Conservation (phyloP, 2,329 filamentous ascomycete species). For the Aspergillus jensenii region DNA sequence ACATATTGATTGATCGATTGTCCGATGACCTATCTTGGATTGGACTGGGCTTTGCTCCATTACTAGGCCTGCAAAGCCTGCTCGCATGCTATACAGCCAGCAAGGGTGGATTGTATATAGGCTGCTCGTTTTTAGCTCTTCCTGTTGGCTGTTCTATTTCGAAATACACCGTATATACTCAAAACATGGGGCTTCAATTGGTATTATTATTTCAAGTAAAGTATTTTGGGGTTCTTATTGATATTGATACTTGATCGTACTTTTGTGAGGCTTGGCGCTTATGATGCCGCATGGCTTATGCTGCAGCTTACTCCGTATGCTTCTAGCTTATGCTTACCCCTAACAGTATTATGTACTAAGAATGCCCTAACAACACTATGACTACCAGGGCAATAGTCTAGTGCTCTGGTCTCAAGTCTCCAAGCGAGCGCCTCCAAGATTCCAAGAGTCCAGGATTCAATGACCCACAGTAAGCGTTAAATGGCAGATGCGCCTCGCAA, state of each 20-base stretch:
- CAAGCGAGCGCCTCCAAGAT: too few relatives aligned
- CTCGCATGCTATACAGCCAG: not conserved
- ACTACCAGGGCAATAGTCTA: too few relatives aligned
- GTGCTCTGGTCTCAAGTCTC: too few relatives aligned
- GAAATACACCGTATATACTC: not conserved
- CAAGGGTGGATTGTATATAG: not conserved
- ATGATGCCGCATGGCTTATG: not conserved
- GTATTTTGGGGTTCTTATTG: not conserved
- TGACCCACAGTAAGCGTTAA: too few relatives aligned
- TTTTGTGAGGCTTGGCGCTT: not conserved
- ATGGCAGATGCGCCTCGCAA: too few relatives aligned
- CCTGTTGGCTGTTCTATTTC: not conserved
- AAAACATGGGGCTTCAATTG: not conserved
- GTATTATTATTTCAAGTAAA: not conserved
- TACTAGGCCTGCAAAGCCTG: not conserved
- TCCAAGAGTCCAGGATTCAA: too few relatives aligned
- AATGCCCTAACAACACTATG: too few relatives aligned
- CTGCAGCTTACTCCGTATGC: not conserved
- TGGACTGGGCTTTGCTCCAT: too few relatives aligned
- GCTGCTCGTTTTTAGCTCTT: not conserved
- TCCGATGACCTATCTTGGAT: too few relatives aligned
- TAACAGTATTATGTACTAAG: not conserved
- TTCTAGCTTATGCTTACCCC: slow-evolving; percentile 1
- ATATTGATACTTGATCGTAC: not conserved
- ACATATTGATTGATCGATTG: not conserved